These are phyloP conservation scores for Helichrysum umbraculigerum DNA, from an alignment of 129 eudicot genomes.

Conservation along the genomic window DNA sequence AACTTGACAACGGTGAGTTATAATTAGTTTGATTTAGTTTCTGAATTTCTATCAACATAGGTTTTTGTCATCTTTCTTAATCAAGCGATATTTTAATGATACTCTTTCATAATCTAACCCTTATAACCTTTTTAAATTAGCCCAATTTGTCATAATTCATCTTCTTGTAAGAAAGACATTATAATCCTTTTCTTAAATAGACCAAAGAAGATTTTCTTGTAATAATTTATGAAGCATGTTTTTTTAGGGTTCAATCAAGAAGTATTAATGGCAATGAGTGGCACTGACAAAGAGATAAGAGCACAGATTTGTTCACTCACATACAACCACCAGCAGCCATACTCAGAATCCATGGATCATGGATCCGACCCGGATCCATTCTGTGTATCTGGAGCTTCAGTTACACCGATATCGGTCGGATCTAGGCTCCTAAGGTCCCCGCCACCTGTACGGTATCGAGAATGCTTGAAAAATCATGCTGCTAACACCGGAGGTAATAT, in stretches of 20 bases:
- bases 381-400: conserved; percentile 34
- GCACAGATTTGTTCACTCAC: conserved; percentile 35
- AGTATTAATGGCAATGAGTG: conserved; percentile 47
- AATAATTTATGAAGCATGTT: conserved; percentile 21
- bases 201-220: not conserved
- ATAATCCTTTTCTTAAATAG: not conserved
- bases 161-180: no score
- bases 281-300: conserved; percentile 62
- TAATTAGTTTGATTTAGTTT: no score
- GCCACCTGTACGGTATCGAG: conserved; percentile 52
- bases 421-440: conserved; percentile 45
- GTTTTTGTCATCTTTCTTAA: no score
- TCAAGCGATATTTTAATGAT: no score
- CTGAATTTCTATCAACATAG: no score
- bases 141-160: no score
- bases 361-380: conserved; percentile 38
- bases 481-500: conserved; percentile 77
- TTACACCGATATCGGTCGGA: conserved; percentile 53
- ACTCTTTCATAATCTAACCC: no score
- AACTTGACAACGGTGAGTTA: no score
- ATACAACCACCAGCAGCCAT: conserved; percentile 29
- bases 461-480: conserved; percentile 93
- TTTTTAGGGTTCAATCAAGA: conserved; percentile 36
- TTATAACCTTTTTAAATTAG: no score
- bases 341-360: conserved; percentile 45